phyloP scores from a whole-genome alignment of 192 early-diverging fungal genomes.

The Gorgonomyces haynaldii region DNA sequence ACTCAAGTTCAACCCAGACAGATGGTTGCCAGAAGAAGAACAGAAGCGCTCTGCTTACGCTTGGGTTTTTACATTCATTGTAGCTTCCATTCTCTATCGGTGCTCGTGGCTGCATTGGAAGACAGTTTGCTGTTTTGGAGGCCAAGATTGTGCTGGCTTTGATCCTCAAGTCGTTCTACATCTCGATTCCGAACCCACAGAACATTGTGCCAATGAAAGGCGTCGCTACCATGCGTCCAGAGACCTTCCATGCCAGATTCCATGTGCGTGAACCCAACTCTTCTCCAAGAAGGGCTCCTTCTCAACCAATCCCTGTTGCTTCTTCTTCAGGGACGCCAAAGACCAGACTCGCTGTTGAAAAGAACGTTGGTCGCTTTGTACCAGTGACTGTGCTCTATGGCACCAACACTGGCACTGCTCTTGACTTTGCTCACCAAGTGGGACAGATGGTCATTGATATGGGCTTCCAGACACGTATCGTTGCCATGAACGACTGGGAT shows the following conservation, averaged over 20 bases:
- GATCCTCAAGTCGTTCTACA: conserved; percentile 32
- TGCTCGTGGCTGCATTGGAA: conserved; percentile 43
- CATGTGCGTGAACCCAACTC: neutral
- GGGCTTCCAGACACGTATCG: conserved; percentile 23
- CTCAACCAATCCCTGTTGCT: conserved; percentile 19
- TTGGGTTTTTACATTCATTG: conserved; percentile 43
- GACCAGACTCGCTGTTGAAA: conserved; percentile 5
- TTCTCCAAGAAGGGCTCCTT: conserved; percentile 10
- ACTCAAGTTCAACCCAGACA: conserved; percentile 37
- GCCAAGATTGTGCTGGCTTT: conserved; percentile 41
- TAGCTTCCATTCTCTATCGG: conserved; percentile 33
- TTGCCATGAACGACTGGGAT: conserved; percentile 32
- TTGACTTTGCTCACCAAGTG: conserved; percentile 37
- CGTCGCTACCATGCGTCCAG: neutral
- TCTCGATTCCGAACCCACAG: conserved; percentile 9
- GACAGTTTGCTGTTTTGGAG: conserved; percentile 47
- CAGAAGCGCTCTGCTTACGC: conserved; percentile 29
- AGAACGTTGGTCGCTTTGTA: neutral
- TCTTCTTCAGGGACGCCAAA: conserved; percentile 2
- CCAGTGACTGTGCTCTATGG: conserved; percentile 37
- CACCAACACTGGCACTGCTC: conserved; percentile 39
- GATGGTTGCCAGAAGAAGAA: conserved; percentile 39
- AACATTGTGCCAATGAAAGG: neutral
- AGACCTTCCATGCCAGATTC: conserved; percentile 1
- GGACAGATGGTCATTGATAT: conserved; percentile 17